Base-by-base conservation (phyloP, 495 filamentous ascomycete genomes). In the Poronia punctata region DNA sequence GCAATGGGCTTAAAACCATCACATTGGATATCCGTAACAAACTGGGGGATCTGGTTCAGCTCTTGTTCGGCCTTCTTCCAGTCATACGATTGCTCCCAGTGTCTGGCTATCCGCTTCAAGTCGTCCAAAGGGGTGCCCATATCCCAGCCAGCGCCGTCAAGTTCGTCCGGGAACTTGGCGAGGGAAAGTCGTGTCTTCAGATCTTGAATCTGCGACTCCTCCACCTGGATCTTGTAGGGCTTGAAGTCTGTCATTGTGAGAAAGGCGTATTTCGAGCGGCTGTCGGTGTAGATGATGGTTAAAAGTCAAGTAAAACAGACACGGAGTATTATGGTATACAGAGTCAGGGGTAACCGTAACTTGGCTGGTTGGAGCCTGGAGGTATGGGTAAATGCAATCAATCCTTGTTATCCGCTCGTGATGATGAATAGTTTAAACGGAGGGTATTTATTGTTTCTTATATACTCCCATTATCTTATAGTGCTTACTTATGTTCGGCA, bases 31-130 rank as follows among this genome's bases (percentile, higher is more conserved):
- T 58, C 52, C 4, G 75, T 74, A 2, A 64, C 64, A 51, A 67
- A 83, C 27, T 81, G 75, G 1, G 75, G 78, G 12, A 79, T 49
- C 8, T 58, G 41, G 47, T 83, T 82, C 46, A 78, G 59, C 23
- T 53, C 48, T 1, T 54, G 49, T 46, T 82, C 78, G 12, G 56
- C 49, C 1, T 48, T 52, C 25, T 53, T 59, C 69, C 69, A 72
- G 49, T 71, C 61, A 32, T 63, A 71, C 14, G 58, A 59, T 28
- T 69, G 45, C 34, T 57, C 35, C 76, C 74, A 79, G 49, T 74
- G 62, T 10, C 60, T 47, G 0, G 65, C 59, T 21, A 79, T 43
- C 18, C 70, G 58, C 47, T 73, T 74, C 8, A 79, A 57, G 27
- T 75, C 74, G 3, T 60, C 49, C 7, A 78, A 57, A 15, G 74